A percentile compares a stretch with the other conserved stretches of the same genome.
Evolutionary conservation across 139 green algal species (phyloP).

Genomic region (Parachlorella kessleri): DNA sequence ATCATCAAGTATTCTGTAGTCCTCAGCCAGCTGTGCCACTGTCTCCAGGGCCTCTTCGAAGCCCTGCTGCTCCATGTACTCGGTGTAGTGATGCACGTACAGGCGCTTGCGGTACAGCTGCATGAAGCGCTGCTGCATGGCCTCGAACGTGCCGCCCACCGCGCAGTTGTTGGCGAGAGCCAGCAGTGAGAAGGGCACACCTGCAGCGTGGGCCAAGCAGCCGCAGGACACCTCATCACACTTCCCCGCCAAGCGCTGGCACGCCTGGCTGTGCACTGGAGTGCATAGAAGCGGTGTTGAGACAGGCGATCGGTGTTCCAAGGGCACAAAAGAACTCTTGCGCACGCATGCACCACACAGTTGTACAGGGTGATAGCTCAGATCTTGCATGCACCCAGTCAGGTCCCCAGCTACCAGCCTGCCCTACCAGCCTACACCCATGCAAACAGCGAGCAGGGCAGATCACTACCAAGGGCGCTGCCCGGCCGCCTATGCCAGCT

Average conservation of each 20-base stretch:
- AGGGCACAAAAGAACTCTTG: not conserved
- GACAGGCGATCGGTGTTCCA: not conserved
- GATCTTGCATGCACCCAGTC: too few relatives aligned
- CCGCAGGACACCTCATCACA: too few relatives aligned
- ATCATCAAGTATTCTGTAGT: constrained; percentile 1
- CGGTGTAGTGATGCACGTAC: constrained; percentile 28
- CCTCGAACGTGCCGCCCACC: constrained; percentile 59
- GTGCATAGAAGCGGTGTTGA: not conserved
- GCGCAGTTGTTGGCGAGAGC: constrained; percentile 81
- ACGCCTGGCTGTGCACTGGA: too few relatives aligned
- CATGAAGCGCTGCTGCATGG: constrained; percentile 65
- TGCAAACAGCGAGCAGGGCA: too few relatives aligned
- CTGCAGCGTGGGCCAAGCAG: not conserved
- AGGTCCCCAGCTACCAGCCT: too few relatives aligned
- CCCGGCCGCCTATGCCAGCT: too few relatives aligned
- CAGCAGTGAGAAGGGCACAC: constrained; percentile 65
- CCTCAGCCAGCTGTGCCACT: not conserved
- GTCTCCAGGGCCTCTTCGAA: not conserved
- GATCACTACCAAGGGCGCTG: too few relatives aligned
- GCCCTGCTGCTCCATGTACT: constrained; percentile 6
- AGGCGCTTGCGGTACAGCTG: constrained; percentile 54
- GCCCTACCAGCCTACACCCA: too few relatives aligned
- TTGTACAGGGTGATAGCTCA: too few relatives aligned
- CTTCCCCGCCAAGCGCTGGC: too few relatives aligned
- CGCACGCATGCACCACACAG: too few relatives aligned